A percentile compares a stretch with the other conserved stretches of the same genome.
Conservation (phyloP, 2,329 filamentous ascomycete species). For the Colletotrichum sansevieriae region DNA sequence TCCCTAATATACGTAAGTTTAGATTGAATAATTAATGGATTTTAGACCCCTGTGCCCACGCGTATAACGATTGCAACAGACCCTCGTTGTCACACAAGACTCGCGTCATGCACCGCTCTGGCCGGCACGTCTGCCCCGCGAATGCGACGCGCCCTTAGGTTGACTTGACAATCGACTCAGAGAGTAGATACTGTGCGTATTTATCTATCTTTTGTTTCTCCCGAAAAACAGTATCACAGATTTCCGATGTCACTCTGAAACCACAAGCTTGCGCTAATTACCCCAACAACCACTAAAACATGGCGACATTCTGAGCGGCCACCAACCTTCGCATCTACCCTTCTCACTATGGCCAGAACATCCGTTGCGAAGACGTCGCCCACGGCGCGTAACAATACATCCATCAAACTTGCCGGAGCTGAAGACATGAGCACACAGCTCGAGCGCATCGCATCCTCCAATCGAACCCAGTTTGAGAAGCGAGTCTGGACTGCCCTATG, state of each 20-base stretch:
- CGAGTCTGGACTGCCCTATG: conserved; percentile 78
- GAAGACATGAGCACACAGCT: conserved; percentile 57
- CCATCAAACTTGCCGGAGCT: conserved; percentile 21
- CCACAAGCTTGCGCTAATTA: background rate
- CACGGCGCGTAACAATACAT: conserved; percentile 8
- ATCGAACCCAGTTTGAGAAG: conserved; percentile 69
- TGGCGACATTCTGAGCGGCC: too few species aligned
- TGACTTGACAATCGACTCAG: conserved; percentile 34
- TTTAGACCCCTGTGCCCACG: too few species aligned
- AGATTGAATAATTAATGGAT: too few species aligned
- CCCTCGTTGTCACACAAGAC: too few species aligned
- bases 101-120: conserved; percentile 13
- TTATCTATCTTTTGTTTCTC: background rate
- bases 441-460: conserved; percentile 58
- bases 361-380: conserved; percentile 5
- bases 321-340: background rate
- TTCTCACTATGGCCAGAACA: conserved; percentile 31
- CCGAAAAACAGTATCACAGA: background rate
- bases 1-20: too few species aligned
- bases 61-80: too few species aligned
- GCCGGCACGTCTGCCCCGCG: conserved; percentile 27
- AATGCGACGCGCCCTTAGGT: conserved; percentile 32
- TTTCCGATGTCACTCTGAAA: background rate
- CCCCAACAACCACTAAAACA: background rate
- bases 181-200: background rate